These are phyloP conservation scores for Agroathelia rolfsii DNA, from an alignment of 1,284 basidiomycete genomes.

Conservation along the genomic window DNA sequence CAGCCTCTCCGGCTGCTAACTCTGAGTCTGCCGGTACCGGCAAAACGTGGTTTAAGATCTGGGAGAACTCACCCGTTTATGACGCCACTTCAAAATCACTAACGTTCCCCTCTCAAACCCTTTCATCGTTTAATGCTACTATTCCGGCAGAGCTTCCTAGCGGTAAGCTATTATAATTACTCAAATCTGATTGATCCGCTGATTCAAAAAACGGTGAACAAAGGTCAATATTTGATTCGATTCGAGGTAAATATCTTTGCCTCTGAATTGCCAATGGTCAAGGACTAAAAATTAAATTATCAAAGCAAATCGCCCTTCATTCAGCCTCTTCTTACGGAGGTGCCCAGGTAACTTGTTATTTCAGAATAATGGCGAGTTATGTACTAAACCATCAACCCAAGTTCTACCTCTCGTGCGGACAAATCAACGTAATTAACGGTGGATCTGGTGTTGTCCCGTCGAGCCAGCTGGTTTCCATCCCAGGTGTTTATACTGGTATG, in stretches of 20 bases:
- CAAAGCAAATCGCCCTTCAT: slow-evolving; percentile 31
- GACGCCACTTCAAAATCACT: slow-evolving; percentile 25
- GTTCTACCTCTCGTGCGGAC: slow-evolving; percentile 28
- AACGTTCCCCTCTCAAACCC: no score
- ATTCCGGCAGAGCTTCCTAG: no score
- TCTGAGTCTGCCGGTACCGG: slow-evolving; percentile 30
- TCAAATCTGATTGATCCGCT: no score
- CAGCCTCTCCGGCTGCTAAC: slow-evolving; percentile 31
- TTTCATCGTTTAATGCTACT: no score
- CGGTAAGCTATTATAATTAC: no score
- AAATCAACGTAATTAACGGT: slow-evolving; percentile 27
- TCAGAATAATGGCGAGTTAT: no score
- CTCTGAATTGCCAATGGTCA: no score
- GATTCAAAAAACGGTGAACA: no score
- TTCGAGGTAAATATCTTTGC: no score
- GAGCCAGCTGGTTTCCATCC: slow-evolving; percentile 25
- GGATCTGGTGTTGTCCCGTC: slow-evolving; percentile 22
- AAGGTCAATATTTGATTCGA: slow-evolving; percentile 18
- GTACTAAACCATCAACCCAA: no score
- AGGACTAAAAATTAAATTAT: no score
- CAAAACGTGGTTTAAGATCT: slow-evolving; percentile 40
- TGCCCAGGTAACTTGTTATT: slow-evolving; percentile 16
- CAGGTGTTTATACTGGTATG: no score
- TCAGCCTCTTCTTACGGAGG: slow-evolving; percentile 21
- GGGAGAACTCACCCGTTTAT: slow-evolving; percentile 28